Base-by-base conservation (phyloP, 1,139 yeast species). In the Meyerozyma elateridarum region DNA sequence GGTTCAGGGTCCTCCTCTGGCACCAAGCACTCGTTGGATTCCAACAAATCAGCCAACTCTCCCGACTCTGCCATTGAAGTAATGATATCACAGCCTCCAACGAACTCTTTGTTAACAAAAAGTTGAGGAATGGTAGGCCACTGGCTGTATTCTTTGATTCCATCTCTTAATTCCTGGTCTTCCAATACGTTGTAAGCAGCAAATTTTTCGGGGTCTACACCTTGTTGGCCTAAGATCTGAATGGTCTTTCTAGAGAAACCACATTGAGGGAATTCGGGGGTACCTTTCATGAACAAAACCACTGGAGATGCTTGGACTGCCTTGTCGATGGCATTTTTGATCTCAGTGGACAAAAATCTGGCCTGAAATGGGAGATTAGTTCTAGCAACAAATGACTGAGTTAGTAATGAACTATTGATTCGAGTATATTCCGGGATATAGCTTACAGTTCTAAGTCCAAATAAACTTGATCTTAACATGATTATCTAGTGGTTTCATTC, bases 201-300 rank as follows among this genome's bases (percentile, higher is more conserved):
- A 61, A 93, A 89, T 59, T 91, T 89, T 29, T 67, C 74, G 5
- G 98, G 98, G 58, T 93, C 96, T 20, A 93, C 97, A 36, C 98
- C 98, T 56, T 89, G 95, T 56, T 88, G 93, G 13, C 98, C 97
- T 41, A 93, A 72, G 30, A 88, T 75, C 54, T 87, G 93, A 45
- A 93, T 89, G 12, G 96, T 85, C 33, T 95, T 95, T 52, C 96
- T 76, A 5, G 96, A 88, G 53, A 93, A 93, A 1, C 99, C 98
- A 68, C 99, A 93, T 51, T 88, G 95, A 19, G 99, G 99, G 37
- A 85, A 87, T 51, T 89, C 96, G 1, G 99, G 99, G 1, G 98
- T 93, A 8, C 95, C 95, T 54, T 85, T 85, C 95, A 85, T 85
- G 64, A 89, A 89, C 20, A 93, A 70, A 8, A 93, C 98, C 9